Conservation (phyloP, 1,139 yeast species). For the Groenewaldozyma auringiensis region DNA sequence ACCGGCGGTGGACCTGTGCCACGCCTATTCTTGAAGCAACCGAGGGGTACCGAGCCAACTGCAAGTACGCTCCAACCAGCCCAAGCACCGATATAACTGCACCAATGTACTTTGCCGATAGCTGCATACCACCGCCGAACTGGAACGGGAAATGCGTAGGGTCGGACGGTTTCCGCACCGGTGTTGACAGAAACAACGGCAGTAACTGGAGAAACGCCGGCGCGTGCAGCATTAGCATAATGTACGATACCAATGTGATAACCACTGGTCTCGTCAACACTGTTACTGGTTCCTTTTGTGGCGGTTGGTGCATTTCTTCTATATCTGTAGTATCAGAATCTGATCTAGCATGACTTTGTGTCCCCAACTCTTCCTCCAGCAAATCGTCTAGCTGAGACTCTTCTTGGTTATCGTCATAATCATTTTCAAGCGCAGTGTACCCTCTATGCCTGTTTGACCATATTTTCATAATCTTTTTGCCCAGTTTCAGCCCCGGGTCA, state of each 20-base stretch:
- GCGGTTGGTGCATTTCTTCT: background rate
- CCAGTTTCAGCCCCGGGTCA: slow-evolving; percentile 39
- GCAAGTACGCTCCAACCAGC: slow-evolving; percentile 44
- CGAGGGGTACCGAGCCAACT: slow-evolving; percentile 46
- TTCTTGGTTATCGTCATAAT: background rate
- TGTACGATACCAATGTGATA: slow-evolving; percentile 21
- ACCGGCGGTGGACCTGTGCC: slow-evolving; percentile 39
- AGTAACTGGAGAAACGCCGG: slow-evolving; percentile 50
- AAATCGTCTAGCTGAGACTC: slow-evolving; percentile 1
- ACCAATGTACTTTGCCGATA: slow-evolving; percentile 45
- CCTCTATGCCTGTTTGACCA: background rate
- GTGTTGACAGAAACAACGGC: slow-evolving; percentile 52
- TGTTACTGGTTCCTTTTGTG: slow-evolving; percentile 6
- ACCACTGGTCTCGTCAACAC: slow-evolving; percentile 24
- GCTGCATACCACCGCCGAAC: slow-evolving; percentile 45
- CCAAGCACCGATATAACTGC: slow-evolving; percentile 49
- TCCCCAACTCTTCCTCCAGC: background rate
- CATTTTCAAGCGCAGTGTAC: slow-evolving; percentile 1
- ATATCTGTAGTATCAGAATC: background rate
- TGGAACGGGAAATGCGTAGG: slow-evolving; percentile 23
- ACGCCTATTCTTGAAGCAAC: slow-evolving; percentile 46
- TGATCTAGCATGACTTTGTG: too few relatives aligned
- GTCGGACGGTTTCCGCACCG: slow-evolving; percentile 18
- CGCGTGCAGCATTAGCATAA: slow-evolving; percentile 40
- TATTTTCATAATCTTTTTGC: slow-evolving; percentile 14